Evolutionary conservation across 768 basidiomycete genomes (phyloP).

Genomic region (Lentinula detonsa): DNA sequence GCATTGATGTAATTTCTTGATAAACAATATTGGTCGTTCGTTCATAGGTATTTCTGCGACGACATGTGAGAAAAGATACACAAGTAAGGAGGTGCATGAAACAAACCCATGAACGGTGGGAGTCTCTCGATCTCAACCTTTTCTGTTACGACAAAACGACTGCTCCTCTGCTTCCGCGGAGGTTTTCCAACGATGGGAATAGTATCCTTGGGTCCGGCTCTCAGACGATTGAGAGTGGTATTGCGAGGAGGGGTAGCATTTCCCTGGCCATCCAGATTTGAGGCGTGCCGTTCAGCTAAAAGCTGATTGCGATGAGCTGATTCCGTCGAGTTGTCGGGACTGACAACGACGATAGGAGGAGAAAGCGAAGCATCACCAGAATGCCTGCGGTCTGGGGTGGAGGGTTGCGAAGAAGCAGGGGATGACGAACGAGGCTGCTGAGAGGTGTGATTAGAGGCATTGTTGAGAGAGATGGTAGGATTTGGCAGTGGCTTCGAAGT

Average conservation of each 20-base stretch:
- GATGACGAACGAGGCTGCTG: slow-evolving; percentile 40
- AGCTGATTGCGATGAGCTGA: slow-evolving; percentile 33
- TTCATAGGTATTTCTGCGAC: slow-evolving; percentile 75
- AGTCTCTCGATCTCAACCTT: slow-evolving; percentile 94
- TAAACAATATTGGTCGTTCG: slow-evolving; percentile 87
- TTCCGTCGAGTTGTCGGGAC: slow-evolving; percentile 58
- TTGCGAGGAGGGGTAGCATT: slow-evolving; percentile 59
- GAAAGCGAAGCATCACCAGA: slow-evolving; percentile 43
- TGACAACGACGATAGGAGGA: slow-evolving; percentile 86
- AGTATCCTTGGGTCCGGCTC: slow-evolving; percentile 87
- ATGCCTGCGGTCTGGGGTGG: slow-evolving; percentile 58
- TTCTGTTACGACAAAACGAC: slow-evolving; percentile 93
- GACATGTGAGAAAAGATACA: slow-evolving; percentile 10
- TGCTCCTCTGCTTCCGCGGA: slow-evolving; percentile 95
- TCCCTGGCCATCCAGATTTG: slow-evolving; percentile 38
- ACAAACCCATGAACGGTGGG: slow-evolving; percentile 82
- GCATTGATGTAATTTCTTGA: slow-evolving; percentile 95
- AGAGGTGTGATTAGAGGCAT: slow-evolving; percentile 23
- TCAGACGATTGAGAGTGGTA: slow-evolving; percentile 65
- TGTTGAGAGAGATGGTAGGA: slow-evolving; percentile 29
- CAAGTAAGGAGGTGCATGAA: neutral
- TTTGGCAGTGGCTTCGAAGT: slow-evolving; percentile 56
- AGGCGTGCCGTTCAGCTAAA: slow-evolving; percentile 40
- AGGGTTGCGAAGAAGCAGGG: slow-evolving; percentile 29
- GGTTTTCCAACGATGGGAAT: slow-evolving; percentile 96